phyloP scores from a whole-genome alignment of 257 asterid species.

The Misopates orontium region DNA sequence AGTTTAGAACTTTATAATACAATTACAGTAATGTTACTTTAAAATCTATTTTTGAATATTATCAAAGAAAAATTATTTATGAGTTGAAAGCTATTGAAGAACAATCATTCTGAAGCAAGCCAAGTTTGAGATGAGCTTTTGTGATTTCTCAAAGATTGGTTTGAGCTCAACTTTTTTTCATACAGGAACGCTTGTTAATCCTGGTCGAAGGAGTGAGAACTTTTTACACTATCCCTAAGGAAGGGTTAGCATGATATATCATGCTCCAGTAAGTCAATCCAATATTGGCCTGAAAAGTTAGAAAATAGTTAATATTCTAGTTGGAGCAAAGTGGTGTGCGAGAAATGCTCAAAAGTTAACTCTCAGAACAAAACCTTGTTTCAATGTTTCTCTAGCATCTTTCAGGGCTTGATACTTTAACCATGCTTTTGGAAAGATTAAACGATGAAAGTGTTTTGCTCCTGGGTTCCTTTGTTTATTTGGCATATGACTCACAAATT shows the following conservation, averaged over 20 bases:
- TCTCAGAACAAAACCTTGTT: constrained; percentile 1
- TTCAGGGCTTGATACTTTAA: not conserved
- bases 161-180: too few relatives aligned
- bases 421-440: constrained; percentile 13
- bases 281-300: constrained; percentile 6
- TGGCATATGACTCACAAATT: not conserved
- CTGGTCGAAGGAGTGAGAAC: constrained; percentile 12
- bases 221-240: not conserved
- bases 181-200: not conserved
- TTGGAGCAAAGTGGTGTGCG: constrained; percentile 12
- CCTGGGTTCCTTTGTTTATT: not conserved
- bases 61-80: too few relatives aligned
- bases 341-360: not conserved
- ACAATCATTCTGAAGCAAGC: too few relatives aligned
- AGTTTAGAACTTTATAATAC: not conserved
- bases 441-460: not conserved
- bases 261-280: not conserved
- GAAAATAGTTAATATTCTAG: not conserved
- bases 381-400: not conserved
- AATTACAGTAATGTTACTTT: not conserved
- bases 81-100: too few relatives aligned
- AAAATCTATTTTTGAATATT: too few relatives aligned
- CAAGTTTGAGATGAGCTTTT: too few relatives aligned
- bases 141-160: too few relatives aligned
- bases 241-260: constrained; percentile 10